phyloP scores from a whole-genome alignment of 192 early-diverging fungal species.

The Linnemannia exigua region DNA sequence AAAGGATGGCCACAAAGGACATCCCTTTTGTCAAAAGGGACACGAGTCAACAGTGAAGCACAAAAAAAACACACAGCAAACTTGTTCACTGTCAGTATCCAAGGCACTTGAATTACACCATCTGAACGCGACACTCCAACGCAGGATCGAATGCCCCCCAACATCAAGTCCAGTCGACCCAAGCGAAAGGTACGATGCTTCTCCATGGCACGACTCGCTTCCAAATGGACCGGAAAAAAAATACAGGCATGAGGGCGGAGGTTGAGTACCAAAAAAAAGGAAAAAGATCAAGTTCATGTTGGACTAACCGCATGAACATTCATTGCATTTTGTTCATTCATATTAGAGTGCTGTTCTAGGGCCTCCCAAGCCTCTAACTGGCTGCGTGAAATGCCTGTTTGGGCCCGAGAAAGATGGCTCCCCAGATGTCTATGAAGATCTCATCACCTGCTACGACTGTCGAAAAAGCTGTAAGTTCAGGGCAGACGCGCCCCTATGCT shows the following conservation, averaged over 20 bases:
- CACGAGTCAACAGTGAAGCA: not conserved
- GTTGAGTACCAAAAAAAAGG: not conserved
- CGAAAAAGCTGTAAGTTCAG: slow-evolving; percentile 60
- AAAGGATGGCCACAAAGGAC: not conserved
- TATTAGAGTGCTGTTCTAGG: slow-evolving; percentile 22
- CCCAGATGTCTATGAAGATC: slow-evolving; percentile 53
- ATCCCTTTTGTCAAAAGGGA: not conserved
- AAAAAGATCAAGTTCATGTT: not conserved
- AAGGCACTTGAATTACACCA: slow-evolving; percentile 24
- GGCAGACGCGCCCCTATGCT: slow-evolving; percentile 8
- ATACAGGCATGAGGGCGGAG: not conserved
- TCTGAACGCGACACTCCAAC: slow-evolving; percentile 30
- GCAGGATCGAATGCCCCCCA: slow-evolving; percentile 51
- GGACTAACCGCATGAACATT: not conserved
- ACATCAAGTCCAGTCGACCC: slow-evolving; percentile 31
- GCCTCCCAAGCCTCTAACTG: slow-evolving; percentile 29
- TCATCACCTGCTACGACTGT: slow-evolving; percentile 64
- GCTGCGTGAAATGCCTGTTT: slow-evolving; percentile 51
- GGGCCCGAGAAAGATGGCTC: slow-evolving; percentile 57
- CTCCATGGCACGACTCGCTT: not conserved
- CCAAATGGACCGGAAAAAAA: slow-evolving; percentile 4
- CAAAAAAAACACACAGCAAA: not conserved
- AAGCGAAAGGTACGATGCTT: slow-evolving; percentile 42
- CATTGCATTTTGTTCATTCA: not conserved
- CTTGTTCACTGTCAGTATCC: not conserved